Evolutionary conservation across 2,329 filamentous ascomycete species (phyloP).

Genomic region (Trematosphaeria pertusa): DNA sequence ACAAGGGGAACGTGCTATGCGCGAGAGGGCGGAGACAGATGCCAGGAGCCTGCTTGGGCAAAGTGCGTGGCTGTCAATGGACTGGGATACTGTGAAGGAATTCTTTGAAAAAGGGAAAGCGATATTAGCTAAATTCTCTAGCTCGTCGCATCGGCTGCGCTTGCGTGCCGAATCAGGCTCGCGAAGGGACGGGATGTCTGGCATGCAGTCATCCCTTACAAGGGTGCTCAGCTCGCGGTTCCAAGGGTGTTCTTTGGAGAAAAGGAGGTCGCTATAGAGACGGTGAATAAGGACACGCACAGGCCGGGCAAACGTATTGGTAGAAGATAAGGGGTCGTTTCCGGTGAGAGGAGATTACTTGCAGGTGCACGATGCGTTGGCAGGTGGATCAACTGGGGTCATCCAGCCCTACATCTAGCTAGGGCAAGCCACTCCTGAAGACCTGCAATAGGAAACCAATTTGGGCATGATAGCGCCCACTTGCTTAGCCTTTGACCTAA

Average conservation of each 20-base stretch:
- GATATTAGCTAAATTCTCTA: too few relatives aligned
- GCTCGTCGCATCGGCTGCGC: too few relatives aligned
- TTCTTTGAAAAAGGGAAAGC: slow-evolving; percentile 15
- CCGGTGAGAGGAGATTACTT: not conserved
- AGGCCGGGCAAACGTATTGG: too few relatives aligned
- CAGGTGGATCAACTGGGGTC: not conserved
- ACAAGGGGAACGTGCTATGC: slow-evolving; percentile 15
- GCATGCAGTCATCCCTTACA: slow-evolving; percentile 12
- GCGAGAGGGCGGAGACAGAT: slow-evolving; percentile 28
- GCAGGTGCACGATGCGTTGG: not conserved
- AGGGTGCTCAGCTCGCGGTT: not conserved
- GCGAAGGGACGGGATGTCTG: not conserved
- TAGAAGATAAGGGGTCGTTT: too few relatives aligned
- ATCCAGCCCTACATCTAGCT: too few relatives aligned
- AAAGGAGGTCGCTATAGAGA: not conserved
- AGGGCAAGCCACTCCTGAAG: too few relatives aligned
- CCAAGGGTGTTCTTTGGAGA: not conserved
- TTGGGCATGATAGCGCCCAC: too few relatives aligned
- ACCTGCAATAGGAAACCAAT: too few relatives aligned
- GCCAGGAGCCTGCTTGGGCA: slow-evolving; percentile 25
- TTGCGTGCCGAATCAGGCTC: too few relatives aligned
- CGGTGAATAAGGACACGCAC: too few relatives aligned
- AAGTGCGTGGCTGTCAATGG: slow-evolving; percentile 28
- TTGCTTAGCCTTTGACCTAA: too few relatives aligned
- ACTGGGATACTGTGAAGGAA: slow-evolving; percentile 30